Base-by-base conservation (phyloP, 106 monocot species). In the Platanthera zijinensis region DNA sequence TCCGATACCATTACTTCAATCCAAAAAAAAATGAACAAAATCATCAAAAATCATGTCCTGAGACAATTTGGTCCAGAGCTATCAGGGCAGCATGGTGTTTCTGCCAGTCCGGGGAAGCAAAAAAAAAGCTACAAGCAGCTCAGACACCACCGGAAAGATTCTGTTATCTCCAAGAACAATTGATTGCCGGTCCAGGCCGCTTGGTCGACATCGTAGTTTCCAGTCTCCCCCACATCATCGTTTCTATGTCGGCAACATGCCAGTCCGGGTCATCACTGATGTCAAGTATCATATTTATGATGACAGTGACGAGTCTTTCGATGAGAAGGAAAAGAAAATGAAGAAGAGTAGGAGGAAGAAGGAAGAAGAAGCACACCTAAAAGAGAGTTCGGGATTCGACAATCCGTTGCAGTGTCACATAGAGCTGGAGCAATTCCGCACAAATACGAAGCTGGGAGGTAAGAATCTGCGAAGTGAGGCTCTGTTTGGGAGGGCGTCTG, bases 71-170 rank as follows among this genome's bases (percentile, higher is more conserved):
- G 4, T 93, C 89, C 73, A 99, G 94, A 12, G 99, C 85, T 64
- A 94, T 90, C 57, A 94, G 84, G 0, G 99, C 92, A 17, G 94
- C 94, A 75, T 99, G 94, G 66, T 82, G 92, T 67, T 99, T 99
- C 84, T 94, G 86, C 92, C 99, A 99, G 61, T 94, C 94, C 0
- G 91, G 81, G 12, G 94, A 86, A 15, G 87, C 74, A 5, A 94
- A 76, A 68, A 87, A 94, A 1, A 39, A 25, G 71, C 80, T 2
- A 86, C 85, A 2, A 99, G 68, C 11, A 94, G 74, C 79, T 92
- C 90, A 1, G 88, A 92, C 5, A 88, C 99, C 25, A 99, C 84
- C 5, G 92, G 99, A 39, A 94, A 84, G 46, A 99, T 88, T 1
- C 90, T 91, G 50, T 92, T 94, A 14, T 92, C 99, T 2, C 99